phyloP scores from a whole-genome alignment of 2,329 filamentous ascomycete genomes.

The Penicillium occitanis region DNA sequence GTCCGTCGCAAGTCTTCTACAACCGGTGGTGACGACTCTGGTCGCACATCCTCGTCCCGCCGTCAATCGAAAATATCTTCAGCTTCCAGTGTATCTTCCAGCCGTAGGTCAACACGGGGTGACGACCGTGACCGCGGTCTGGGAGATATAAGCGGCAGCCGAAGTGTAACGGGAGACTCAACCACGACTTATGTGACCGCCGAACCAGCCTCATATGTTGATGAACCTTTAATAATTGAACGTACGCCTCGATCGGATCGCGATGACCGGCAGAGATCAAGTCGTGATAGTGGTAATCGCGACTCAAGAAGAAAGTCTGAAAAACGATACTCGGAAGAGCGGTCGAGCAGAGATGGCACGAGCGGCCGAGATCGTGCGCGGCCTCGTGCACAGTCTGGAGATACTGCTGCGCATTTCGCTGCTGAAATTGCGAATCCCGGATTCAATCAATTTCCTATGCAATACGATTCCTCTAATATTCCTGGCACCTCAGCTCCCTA shows the following conservation, averaged over 20 bases:
- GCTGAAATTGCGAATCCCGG: conserved; percentile 32
- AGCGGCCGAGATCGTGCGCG: conserved; percentile 29
- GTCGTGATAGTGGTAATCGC: conserved; percentile 20
- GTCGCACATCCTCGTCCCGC: conserved; percentile 22
- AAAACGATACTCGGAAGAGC: conserved; percentile 30
- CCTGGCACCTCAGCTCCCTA: conserved; percentile 28
- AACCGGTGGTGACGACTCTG: conserved; percentile 20
- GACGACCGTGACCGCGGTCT: conserved; percentile 45
- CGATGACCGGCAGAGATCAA: conserved; percentile 18
- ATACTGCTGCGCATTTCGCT: conserved; percentile 31
- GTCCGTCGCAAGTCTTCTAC: conserved; percentile 32
- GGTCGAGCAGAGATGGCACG: conserved; percentile 19
- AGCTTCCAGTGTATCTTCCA: conserved; percentile 29
- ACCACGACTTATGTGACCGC: conserved; percentile 41
- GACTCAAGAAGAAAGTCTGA: conserved; percentile 28
- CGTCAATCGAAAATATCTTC: conserved; percentile 29
- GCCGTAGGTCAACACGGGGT: conserved; percentile 45
- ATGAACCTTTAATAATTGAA: conserved; percentile 32
- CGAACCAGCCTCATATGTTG: conserved; percentile 32
- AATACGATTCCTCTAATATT: conserved; percentile 30
- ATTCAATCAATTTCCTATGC: conserved; percentile 38
- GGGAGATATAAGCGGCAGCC: conserved; percentile 35
- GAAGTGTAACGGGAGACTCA: conserved; percentile 22
- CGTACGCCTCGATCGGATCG: conserved; percentile 29
- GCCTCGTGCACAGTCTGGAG: conserved; percentile 31